These are phyloP conservation scores for Penicillium sp. DNA, from an alignment of 2,329 filamentous ascomycete species.

Conservation along the genomic window DNA sequence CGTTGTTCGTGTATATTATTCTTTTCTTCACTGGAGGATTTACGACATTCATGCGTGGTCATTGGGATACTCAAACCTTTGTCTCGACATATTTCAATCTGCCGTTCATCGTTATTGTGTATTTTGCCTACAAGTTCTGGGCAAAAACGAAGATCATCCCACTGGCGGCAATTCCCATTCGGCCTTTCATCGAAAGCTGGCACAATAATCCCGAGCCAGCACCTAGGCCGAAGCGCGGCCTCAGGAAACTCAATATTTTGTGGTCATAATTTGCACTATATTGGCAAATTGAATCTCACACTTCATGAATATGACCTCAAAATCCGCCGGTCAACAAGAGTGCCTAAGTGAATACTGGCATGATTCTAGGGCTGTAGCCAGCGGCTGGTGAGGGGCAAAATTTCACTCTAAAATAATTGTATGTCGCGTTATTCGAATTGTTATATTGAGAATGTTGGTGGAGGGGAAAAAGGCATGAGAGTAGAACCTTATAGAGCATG, in stretches of 20 bases:
- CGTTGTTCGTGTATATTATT: constrained; percentile 56
- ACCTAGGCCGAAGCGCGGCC: constrained; percentile 20
- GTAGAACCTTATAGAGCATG: not conserved
- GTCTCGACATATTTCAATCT: constrained; percentile 60
- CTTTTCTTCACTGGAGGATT: constrained; percentile 69
- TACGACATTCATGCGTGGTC: constrained; percentile 36
- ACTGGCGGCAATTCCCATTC: constrained; percentile 35
- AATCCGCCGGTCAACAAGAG: not conserved
- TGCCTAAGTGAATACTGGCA: not conserved
- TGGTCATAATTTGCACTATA: constrained; percentile 18
- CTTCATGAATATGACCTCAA: not conserved
- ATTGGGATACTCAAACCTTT: constrained; percentile 57
- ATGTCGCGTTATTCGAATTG: not conserved
- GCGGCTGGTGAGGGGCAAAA: not conserved
- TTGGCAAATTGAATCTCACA: not conserved
- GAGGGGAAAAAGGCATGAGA: not conserved
- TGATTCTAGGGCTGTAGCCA: not conserved
- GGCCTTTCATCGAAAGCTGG: constrained; percentile 33
- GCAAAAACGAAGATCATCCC: constrained; percentile 36
- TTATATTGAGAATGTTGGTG: not conserved
- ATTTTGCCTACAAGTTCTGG: constrained; percentile 43
- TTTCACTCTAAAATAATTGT: not conserved
- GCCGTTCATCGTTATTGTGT: constrained; percentile 54
- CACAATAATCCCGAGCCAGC: constrained; percentile 28
- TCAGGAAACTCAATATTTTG: constrained; percentile 26